Base-by-base conservation (phyloP, 305 asterid species). In the Coffea humblotiana region DNA sequence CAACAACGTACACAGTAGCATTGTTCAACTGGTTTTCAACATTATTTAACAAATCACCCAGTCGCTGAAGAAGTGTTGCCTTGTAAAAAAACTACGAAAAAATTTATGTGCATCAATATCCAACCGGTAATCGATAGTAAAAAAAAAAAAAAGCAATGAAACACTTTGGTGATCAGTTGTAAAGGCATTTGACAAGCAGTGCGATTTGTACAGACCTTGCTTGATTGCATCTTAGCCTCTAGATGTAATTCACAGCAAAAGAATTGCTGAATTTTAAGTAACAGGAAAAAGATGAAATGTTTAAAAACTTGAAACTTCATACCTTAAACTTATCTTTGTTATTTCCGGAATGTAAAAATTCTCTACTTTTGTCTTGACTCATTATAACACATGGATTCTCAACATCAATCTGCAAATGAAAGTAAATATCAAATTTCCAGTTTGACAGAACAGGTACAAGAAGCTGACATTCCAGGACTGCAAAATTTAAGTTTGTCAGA, bases 361-460 rank as follows among this genome's bases (percentile, higher is more conserved):
- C 99, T 80, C 98, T 85, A 89, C 99, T 96, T 88, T 91, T 96
- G 87, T 96, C 99, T 82, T 96, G 99, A 88, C 92, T 94, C 99
- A 96, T 90, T 82, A 96, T 86, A 72, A 94, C 97, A 76, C 99
- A 96, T 61, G 99, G 99, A 87, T 96, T 96, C 84, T 94, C 99
- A 64, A 96, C 99, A 87, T 96, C 99, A 86, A 96, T 96, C 99
- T 93, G 91, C 87, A 89, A 16, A 82, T 73, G 76, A 52, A 86
- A 79, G 76, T 80, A 84, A 71, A 73, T 21, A 40, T 37, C 27
- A 69, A 58, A 78, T 29, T 43, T 32, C 47, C 37, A 68, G 32
- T 37, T 66, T 67, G 19, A 67, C 58, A 32, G 69, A 49, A 64
- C 25, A 52, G 27, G 51, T 21, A 35, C n/a, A 40, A 40, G 43